Percentiles rank a stretch among this genome's conserved stretches.
Evolutionary conservation across 495 filamentous ascomycete species (phyloP).

Genomic region (Ascobolus immersus): DNA sequence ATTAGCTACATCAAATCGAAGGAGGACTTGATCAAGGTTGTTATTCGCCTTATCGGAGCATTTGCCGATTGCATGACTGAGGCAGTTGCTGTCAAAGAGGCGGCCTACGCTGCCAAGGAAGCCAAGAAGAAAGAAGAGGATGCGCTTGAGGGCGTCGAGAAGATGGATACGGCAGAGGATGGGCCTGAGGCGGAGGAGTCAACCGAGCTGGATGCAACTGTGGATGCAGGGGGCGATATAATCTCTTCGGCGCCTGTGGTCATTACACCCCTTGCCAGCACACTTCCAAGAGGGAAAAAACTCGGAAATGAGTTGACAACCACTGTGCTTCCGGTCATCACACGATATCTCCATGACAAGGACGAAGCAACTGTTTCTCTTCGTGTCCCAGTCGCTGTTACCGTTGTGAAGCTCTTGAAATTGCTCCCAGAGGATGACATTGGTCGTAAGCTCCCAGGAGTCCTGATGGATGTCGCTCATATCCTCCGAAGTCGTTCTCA

Average conservation of each 20-base stretch:
- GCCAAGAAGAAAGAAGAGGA: conserved; percentile 15
- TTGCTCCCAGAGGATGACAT: conserved; percentile 49
- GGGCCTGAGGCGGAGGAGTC: not conserved
- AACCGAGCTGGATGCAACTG: conserved; percentile 3
- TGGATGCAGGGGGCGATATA: conserved; percentile 12
- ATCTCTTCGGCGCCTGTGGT: conserved; percentile 15
- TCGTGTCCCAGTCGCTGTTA: conserved; percentile 65
- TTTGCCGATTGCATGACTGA: conserved; percentile 46
- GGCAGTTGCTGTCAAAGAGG: conserved; percentile 4
- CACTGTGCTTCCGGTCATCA: conserved; percentile 49
- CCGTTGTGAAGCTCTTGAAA: conserved; percentile 59
- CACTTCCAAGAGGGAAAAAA: conserved; percentile 42
- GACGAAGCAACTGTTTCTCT: conserved; percentile 79
- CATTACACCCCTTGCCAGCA: conserved; percentile 27
- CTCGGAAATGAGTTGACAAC: conserved; percentile 46
- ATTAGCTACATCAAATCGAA: conserved; percentile 55
- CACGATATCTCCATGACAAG: conserved; percentile 69
- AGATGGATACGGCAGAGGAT: not conserved
- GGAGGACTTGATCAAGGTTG: conserved; percentile 58
- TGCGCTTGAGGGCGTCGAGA: conserved; percentile 13
- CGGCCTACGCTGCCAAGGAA: conserved; percentile 24
- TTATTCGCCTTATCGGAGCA: conserved; percentile 55
- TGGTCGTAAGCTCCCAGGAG: conserved; percentile 43
- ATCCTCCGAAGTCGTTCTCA: conserved; percentile 72
- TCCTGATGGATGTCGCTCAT: conserved; percentile 75